Percentiles rank a stretch among this genome's conserved stretches.
Evolutionary conservation across 306 rosid genomes (phyloP).

Genomic region (Mucuna pruriens): DNA sequence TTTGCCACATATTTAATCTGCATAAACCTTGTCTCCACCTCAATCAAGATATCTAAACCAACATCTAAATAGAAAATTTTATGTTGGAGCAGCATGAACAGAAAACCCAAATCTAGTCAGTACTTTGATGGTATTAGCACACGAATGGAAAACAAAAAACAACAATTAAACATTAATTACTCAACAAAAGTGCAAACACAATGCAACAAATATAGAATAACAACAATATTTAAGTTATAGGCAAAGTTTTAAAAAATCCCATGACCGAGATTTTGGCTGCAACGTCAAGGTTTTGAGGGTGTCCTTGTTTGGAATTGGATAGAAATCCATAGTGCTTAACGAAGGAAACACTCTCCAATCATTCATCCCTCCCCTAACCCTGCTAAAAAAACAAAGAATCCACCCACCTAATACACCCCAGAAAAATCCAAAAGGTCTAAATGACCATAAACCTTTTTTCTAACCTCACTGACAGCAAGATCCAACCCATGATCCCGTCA

Average conservation of each 20-base stretch:
- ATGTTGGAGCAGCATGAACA: not conserved
- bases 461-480: conserved; percentile 14
- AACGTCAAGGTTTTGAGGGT: no score
- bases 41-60: conserved; percentile 25
- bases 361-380: conserved; percentile 7
- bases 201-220: conserved; percentile 13
- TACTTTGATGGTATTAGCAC: conserved; percentile 21
- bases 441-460: not conserved
- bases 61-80: not conserved
- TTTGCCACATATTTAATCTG: not conserved
- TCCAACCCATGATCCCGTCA: conserved; percentile 14
- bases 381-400: conserved; percentile 9
- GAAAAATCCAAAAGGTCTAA: conserved; percentile 15
- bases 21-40: conserved; percentile 14
- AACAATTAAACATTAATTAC: not conserved
- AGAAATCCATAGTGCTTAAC: not conserved
- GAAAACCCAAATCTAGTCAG: not conserved
- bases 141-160: not conserved
- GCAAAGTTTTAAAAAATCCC: no score
- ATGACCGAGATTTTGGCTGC: no score
- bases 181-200: not conserved
- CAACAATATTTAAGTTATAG: no score
- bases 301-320: not conserved
- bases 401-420: not conserved
- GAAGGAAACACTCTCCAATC: conserved; percentile 6